A percentile compares a stretch with the other conserved stretches of the same genome.
phyloP scores from a whole-genome alignment of 352 stramenopile genomes.

The Globisporangium emineosum region DNA sequence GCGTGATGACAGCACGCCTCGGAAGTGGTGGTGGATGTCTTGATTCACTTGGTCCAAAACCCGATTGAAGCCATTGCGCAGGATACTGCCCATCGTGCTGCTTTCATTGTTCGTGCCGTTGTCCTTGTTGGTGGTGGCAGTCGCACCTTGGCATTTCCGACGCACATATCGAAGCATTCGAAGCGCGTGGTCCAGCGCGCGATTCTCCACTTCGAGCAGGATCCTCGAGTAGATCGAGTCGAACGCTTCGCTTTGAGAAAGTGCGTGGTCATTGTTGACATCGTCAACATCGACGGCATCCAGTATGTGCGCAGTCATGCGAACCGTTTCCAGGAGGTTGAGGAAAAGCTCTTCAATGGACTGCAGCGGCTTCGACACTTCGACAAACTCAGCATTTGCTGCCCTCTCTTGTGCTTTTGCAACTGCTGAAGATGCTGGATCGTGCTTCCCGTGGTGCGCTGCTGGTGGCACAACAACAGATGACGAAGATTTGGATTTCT shows the following conservation, averaged over 20 bases:
- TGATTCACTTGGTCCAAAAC: constrained; percentile 58
- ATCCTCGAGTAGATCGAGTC: constrained; percentile 77
- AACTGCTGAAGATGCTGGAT: neutral
- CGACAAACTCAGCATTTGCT: neutral
- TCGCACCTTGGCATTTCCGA: constrained; percentile 41
- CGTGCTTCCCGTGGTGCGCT: neutral
- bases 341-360: constrained; percentile 55
- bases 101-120: constrained; percentile 4
- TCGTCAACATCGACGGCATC: neutral
- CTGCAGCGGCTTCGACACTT: constrained; percentile 21
- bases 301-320: constrained; percentile 19
- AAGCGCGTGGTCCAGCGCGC: constrained; percentile 48
- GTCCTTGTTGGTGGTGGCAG: constrained; percentile 2
- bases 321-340: constrained; percentile 21
- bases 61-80: constrained; percentile 47
- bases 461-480: constrained; percentile 12
- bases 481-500: constrained; percentile 26
- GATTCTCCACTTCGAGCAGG: constrained; percentile 63
- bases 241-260: constrained; percentile 30
- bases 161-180: constrained; percentile 73
- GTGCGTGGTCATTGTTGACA: neutral
- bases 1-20: constrained; percentile 31
- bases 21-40: constrained; percentile 50
- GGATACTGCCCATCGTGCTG: neutral
- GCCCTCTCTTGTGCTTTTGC: constrained; percentile 17